Evolutionary conservation across 768 basidiomycete genomes (phyloP).

Genomic region (Pleurotus giganteus): DNA sequence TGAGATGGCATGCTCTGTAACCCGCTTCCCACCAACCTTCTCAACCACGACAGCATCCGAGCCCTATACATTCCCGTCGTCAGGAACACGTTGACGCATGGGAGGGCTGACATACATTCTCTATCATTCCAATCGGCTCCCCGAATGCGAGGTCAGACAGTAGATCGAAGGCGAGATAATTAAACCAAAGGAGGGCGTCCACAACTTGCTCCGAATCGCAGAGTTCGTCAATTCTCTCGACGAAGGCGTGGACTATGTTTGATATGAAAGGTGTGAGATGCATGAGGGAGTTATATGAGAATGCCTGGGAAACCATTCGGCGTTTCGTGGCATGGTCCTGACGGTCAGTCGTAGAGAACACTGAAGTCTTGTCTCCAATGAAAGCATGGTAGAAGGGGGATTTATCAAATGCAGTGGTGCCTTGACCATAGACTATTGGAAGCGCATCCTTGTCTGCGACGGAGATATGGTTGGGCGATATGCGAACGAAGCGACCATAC

Average conservation of each 20-base stretch:
- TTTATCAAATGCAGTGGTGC: slow-evolving; percentile 23
- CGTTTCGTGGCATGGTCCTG: slow-evolving; percentile 28
- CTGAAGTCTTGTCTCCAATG: slow-evolving; percentile 22
- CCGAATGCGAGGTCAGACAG: slow-evolving; percentile 31
- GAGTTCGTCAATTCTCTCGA: slow-evolving; percentile 19
- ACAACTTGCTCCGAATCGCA: slow-evolving; percentile 15
- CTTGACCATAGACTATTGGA: slow-evolving; percentile 27
- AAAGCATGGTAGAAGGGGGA: slow-evolving; percentile 31
- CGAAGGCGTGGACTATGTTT: slow-evolving; percentile 13
- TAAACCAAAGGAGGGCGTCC: slow-evolving; percentile 28
- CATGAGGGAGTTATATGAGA: slow-evolving; percentile 19
- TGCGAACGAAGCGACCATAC: slow-evolving; percentile 27
- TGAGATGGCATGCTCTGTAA: slow-evolving; percentile 19
- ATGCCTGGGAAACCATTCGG: slow-evolving; percentile 25
- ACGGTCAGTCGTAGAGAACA: slow-evolving; percentile 28
- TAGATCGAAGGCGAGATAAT: slow-evolving; percentile 30
- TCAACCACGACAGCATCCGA: slow-evolving; percentile 21
- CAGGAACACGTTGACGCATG: neutral
- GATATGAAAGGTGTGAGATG: slow-evolving; percentile 19
- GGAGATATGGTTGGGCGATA: slow-evolving; percentile 30
- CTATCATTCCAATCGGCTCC: slow-evolving; percentile 28
- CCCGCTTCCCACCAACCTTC: slow-evolving; percentile 13
- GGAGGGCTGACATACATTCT: slow-evolving; percentile 13
- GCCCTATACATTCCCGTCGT: slow-evolving; percentile 13
- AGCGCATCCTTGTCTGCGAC: slow-evolving; percentile 24